Evolutionary conservation across 768 basidiomycete species (phyloP).

Genomic region (Tylopilus vinaceipallidus): DNA sequence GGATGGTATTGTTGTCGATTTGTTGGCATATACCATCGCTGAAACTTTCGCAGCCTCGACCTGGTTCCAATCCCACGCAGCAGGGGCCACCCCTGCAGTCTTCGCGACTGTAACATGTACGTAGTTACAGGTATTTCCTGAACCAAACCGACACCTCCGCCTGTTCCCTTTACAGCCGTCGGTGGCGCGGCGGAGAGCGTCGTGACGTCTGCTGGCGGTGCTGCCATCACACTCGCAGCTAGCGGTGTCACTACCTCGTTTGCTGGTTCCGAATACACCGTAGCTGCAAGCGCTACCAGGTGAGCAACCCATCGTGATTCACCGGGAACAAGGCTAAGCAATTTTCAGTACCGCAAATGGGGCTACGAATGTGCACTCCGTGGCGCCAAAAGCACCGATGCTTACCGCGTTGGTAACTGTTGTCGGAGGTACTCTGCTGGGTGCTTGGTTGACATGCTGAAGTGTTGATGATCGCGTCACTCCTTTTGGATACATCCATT

Average conservation of each 20-base stretch:
- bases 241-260: constrained; percentile 45
- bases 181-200: constrained; percentile 54
- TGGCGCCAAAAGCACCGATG: constrained; percentile 23
- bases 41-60: constrained; percentile 17
- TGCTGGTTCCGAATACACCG: constrained; percentile 53
- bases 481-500: background rate
- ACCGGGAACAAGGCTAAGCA: background rate
- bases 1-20: constrained; percentile 9
- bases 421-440: constrained; percentile 33
- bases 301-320: background rate
- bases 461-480: background rate
- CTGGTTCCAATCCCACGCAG: constrained; percentile 9
- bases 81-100: constrained; percentile 3
- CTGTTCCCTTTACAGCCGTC: constrained; percentile 38
- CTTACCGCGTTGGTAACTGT: constrained; percentile 30
- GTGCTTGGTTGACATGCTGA: constrained; percentile 41
- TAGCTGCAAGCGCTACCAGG: constrained; percentile 31
- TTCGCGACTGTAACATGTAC: constrained; percentile 26
- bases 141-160: background rate
- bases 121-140: constrained; percentile 2
- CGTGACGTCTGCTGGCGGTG: constrained; percentile 56
- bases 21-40: background rate
- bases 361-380: constrained; percentile 12
- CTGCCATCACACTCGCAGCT: constrained; percentile 58
- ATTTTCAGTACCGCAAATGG: constrained; percentile 16